Evolutionary conservation across 2,329 filamentous ascomycete genomes (phyloP), one percentile per base, ranked within the genome.

Genomic region (Diaporthe vaccinii): DNA sequence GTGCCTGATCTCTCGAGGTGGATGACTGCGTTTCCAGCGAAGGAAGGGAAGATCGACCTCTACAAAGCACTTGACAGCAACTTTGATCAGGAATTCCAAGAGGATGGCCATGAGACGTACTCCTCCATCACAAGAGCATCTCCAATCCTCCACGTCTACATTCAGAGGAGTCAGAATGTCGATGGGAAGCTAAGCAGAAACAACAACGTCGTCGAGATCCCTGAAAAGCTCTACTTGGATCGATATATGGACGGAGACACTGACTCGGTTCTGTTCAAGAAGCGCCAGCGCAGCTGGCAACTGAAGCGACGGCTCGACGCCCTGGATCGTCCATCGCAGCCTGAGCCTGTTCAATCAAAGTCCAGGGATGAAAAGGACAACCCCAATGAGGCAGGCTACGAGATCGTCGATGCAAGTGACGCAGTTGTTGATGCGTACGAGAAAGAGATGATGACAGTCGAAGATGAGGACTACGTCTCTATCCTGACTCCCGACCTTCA

Each of bases 111-210:
- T 81, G 91, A 75, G 85, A 88, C 83, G 75, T 96, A 93, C 82
- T 92, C 92, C 9, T 93, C 94, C 1, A 94, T 98, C 77, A 91
- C 90, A 77, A 88, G 89, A n/a, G 86, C 96, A 15, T 95, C 97
- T 0, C 95, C 96, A 0, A 91, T 99, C 44, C 86, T 98, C 25
- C 96, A 98, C 80, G 92, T 99, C 59, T 94, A 95, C 78, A 94
- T 99, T 44, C 95, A 98, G 81, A 92, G 97, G 7, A 93, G 94
- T 5, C 92, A 93, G 75, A 95, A 92, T 69, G 92, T 95, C 78
- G 89, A 89, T 9, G 89, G 89, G 58, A 51, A 69, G 39, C 61
- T 74, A 12, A 72, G 71, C 65, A 98, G 98, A 81, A 95, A 95
- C 39, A 91, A 91, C 72, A 92, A 95, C 76, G 91, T 94, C 15